phyloP scores from a whole-genome alignment of 2,329 filamentous ascomycete genomes.

The Allantophomopsis cytisporea region DNA sequence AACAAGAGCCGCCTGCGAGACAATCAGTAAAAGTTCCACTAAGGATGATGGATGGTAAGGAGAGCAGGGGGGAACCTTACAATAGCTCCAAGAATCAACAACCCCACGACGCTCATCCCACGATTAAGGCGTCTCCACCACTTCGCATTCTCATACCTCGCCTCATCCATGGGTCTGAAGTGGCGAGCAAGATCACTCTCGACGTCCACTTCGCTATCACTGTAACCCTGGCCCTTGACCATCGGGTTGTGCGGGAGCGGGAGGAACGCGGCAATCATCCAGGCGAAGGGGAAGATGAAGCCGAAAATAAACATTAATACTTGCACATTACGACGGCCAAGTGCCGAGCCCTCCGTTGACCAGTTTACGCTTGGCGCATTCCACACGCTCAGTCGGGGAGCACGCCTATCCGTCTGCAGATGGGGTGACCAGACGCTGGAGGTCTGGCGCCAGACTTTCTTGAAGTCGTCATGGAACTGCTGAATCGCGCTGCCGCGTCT shows the following conservation, averaged over 20 bases:
- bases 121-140: slow-evolving; percentile 53
- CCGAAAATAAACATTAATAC: slow-evolving; percentile 62
- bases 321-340: slow-evolving; percentile 60
- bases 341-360: slow-evolving; percentile 41
- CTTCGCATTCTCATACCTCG: slow-evolving; percentile 35
- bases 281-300: slow-evolving; percentile 68
- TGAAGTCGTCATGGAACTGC: too few species aligned
- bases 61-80: slow-evolving; percentile 23
- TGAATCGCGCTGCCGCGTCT: too few species aligned
- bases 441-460: slow-evolving; percentile 7
- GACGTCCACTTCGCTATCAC: slow-evolving; percentile 15
- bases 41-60: background rate
- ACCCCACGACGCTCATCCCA: slow-evolving; percentile 42
- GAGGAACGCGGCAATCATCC: slow-evolving; percentile 67
- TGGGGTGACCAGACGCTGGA: slow-evolving; percentile 64
- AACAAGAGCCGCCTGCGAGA: slow-evolving; percentile 12
- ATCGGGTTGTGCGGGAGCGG: slow-evolving; percentile 50
- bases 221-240: slow-evolving; percentile 33
- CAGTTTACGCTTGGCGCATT: slow-evolving; percentile 59
- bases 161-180: slow-evolving; percentile 17
- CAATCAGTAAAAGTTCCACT: background rate
- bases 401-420: slow-evolving; percentile 47
- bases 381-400: slow-evolving; percentile 49
- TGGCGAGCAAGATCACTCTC: slow-evolving; percentile 13
- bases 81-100: slow-evolving; percentile 37